These are phyloP conservation scores for Rutidosis leptorrhynchoides DNA, from an alignment of 129 eudicot species.

Conservation along the genomic window DNA sequence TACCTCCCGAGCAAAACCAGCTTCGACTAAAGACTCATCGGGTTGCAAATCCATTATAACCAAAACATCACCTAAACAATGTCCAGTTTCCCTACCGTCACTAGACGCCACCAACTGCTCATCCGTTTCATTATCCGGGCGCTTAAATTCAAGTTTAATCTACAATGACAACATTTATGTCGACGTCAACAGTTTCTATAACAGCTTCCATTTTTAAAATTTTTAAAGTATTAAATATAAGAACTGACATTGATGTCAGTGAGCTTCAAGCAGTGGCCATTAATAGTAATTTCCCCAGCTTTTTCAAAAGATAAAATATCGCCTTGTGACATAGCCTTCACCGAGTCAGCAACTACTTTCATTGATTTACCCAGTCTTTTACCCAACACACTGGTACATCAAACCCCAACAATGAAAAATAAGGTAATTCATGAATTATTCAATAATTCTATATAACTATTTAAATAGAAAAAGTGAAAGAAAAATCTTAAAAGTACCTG, in stretches of 20 bases:
- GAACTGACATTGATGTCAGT: constrained; percentile 58
- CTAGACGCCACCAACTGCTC: constrained; percentile 84
- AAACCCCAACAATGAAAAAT: neutral
- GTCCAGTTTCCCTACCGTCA: constrained; percentile 45
- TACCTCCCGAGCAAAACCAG: constrained; percentile 93
- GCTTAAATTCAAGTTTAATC: constrained; percentile 65
- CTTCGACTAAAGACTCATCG: constrained; percentile 75
- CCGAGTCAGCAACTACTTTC: constrained; percentile 71
- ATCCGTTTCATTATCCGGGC: constrained; percentile 58
- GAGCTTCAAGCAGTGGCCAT: constrained; percentile 53
- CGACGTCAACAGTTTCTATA: neutral
- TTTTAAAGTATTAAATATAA: neutral
- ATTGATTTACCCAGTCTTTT: constrained; percentile 80
- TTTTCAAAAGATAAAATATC: constrained; percentile 76
- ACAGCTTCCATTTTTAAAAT: too few relatives aligned
- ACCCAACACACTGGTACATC: constrained; percentile 56
- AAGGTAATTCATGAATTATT: neutral
- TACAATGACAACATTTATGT: constrained; percentile 23
- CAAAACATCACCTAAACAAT: constrained; percentile 66
- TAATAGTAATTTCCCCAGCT: constrained; percentile 71
- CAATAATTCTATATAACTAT: neutral
- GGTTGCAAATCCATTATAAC: constrained; percentile 63
- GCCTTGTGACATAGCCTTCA: constrained; percentile 77
- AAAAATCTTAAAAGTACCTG: constrained; percentile 38
- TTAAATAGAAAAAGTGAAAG: too few relatives aligned